Base-by-base conservation (phyloP, 768 basidiomycete genomes). In the Austroboletus eburneus region DNA sequence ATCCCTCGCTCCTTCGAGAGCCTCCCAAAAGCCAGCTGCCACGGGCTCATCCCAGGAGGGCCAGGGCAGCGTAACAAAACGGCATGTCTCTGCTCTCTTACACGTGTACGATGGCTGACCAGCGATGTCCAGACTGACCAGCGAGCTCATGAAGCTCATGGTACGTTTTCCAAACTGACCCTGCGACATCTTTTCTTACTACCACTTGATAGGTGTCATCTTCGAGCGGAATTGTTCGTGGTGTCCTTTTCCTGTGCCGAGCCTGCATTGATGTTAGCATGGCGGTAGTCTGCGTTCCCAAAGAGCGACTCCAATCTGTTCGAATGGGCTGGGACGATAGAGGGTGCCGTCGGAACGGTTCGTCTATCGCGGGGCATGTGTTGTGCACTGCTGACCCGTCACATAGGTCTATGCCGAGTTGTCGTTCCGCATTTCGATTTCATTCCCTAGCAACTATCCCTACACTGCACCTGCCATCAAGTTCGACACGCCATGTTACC, bases 261-360 rank as follows among this genome's bases (percentile, higher is more conserved):
- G 36, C 33, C 14, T 24, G 21, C 18, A 23, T n/a, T n/a, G n/a
- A 40, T 25, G 30, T 36, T 49, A n/a, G 47, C 14, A 18, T 22
- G 14, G 48, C 20, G 8, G 6, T 55, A 91, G 90, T 91, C 91
- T 39, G 91, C 91, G 7, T 93, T 92, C 64, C 91, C 91, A 1
- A 91, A 85, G 61, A 81, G 79, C 50, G 91, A 94, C 48, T 79
- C 83, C 10, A 91, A 90, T 65, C 71, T 94, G 13, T 91, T 91
- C 52, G 90, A 92, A 59, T 94, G 91, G 91, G 76, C 80, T 5
- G 91, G 91, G 7, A 90, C 89, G 35, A 87, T 94, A 58, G 87
- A 88, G 58, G 91, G 91, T 0, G 80, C 88, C 1, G 55, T 78
- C 32, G 87, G 78, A 54, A 92, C 90, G 43, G 82, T 70, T 16